A percentile compares a stretch with the other conserved stretches of the same genome.
phyloP scores from a whole-genome alignment of 225 moss, liverwort and hornwort genomes.

The Climacium dendroides region DNA sequence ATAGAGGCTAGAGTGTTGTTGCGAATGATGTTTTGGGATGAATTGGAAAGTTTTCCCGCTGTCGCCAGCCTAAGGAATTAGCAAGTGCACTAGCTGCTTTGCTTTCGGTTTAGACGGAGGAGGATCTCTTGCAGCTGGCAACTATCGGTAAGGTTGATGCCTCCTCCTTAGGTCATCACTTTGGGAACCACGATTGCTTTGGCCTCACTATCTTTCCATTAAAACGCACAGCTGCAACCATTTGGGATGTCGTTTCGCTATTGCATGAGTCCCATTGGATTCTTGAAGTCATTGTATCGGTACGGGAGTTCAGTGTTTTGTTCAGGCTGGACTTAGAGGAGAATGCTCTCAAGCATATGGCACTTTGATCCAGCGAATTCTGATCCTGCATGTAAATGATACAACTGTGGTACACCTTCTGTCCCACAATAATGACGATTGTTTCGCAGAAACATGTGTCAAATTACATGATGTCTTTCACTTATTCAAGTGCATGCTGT shows the following conservation, averaged over 20 bases:
- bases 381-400: constrained; percentile 24
- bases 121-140: not conserved
- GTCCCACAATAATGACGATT: not conserved
- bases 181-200: not conserved
- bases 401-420: constrained; percentile 12
- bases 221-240: not conserved
- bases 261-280: not conserved
- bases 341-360: not conserved
- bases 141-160: not conserved
- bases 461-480: not conserved
- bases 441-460: not conserved
- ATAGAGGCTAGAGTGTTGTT: constrained; percentile 9
- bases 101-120: not conserved
- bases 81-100: constrained; percentile 23
- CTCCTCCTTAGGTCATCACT: not conserved
- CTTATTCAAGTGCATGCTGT: too few relatives aligned
- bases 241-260: not conserved
- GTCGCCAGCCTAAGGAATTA: constrained; percentile 28
- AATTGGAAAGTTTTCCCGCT: constrained; percentile 13
- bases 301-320: constrained; percentile 30
- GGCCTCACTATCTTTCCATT: not conserved
- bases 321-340: constrained; percentile 50
- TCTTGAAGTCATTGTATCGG: not conserved
- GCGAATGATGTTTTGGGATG: constrained; percentile 13
- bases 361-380: constrained; percentile 15